Evolutionary conservation across 306 rosid species (phyloP), one percentile per base, ranked within the genome.

Genomic region (Prunus dulcis): DNA sequence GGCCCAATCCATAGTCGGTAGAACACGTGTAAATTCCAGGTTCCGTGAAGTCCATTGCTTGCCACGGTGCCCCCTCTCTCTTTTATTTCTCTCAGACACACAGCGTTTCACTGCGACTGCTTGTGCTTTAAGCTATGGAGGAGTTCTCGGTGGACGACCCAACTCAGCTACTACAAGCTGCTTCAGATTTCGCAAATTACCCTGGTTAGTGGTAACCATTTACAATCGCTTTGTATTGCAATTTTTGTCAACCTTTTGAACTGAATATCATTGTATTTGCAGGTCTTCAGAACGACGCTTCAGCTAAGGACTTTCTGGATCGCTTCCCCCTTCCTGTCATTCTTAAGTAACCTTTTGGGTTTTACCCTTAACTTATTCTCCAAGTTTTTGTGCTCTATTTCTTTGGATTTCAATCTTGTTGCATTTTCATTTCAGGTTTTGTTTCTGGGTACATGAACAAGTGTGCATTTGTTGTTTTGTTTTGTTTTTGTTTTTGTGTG

Each of bases 261-360:
- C 53, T 23, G 3, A 13, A 28, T 46, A 1, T 57, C 19, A 2
- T 5, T 64, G 1, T 25, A 6, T 1, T 80, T 84, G 0, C 86
- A 94, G 98, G 96, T n/a, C 65, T 75, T 66, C 95, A 78, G 50
- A 86, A 69, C 74, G 96, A 94, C 64, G 91, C 79, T 71, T 87
- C 97, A 30, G 87, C 86, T 1, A 83, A 79, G 81, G 79, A 83
- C 10, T 95, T 95, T 67, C 92, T 95, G 41, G 76, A 80, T 78
- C 91, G 91, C 75, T 90, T 89, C 79, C 98, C 97, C 23, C 97
- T 95, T 30, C 93, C 89, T 1, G 84, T 81, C 69, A 73, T 92
- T 19, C 84, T 92, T 73, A 87, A 86, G 98, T 95, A 73, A 46
- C 45, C 13, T 43, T 30, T 7, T 38, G 15, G 18, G 27, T 27